phyloP scores from a whole-genome alignment of 1,139 yeast species.

The Yamadazyma diospyri region DNA sequence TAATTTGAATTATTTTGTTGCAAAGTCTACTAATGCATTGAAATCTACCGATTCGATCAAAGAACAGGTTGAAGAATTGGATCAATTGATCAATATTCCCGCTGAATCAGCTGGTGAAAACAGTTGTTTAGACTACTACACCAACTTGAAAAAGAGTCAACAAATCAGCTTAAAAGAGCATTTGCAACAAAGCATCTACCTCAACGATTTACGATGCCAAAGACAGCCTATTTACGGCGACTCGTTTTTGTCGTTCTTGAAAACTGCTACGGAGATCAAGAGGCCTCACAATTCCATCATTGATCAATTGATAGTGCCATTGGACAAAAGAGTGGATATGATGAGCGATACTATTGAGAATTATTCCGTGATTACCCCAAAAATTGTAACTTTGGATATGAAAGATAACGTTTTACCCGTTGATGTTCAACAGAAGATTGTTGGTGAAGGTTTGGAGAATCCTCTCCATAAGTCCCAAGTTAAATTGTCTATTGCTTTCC shows the following conservation, averaged over 20 bases:
- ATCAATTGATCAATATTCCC: constrained; percentile 29
- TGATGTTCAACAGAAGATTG: constrained; percentile 27
- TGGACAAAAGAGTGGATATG: constrained; percentile 39
- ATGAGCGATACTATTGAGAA: constrained; percentile 60
- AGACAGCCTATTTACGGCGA: constrained; percentile 57
- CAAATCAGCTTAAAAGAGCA: constrained; percentile 49
- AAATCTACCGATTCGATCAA: constrained; percentile 47
- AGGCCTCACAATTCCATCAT: constrained; percentile 15
- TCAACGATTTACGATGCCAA: constrained; percentile 62
- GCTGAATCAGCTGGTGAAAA: constrained; percentile 32
- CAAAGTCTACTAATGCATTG: constrained; percentile 41
- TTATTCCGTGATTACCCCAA: constrained; percentile 85
- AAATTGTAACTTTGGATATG: constrained; percentile 76
- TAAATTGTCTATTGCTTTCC: constrained; percentile 88
- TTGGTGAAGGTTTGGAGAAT: constrained; percentile 41
- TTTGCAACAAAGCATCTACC: constrained; percentile 55
- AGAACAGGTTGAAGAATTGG: constrained; percentile 40
- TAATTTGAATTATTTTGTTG: constrained; percentile 42
- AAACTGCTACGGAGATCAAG: constrained; percentile 13
- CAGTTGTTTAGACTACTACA: constrained; percentile 59
- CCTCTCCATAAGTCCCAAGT: constrained; percentile 87
- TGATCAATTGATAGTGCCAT: constrained; percentile 32
- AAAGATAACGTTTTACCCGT: constrained; percentile 52
- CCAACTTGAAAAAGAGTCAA: constrained; percentile 48
- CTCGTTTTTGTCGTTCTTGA: constrained; percentile 26